A percentile compares a stretch with the other conserved stretches of the same genome.
These are phyloP conservation scores for Eucalyptus regnans DNA, from an alignment of 345 rosid genomes.

Conservation along the genomic window DNA sequence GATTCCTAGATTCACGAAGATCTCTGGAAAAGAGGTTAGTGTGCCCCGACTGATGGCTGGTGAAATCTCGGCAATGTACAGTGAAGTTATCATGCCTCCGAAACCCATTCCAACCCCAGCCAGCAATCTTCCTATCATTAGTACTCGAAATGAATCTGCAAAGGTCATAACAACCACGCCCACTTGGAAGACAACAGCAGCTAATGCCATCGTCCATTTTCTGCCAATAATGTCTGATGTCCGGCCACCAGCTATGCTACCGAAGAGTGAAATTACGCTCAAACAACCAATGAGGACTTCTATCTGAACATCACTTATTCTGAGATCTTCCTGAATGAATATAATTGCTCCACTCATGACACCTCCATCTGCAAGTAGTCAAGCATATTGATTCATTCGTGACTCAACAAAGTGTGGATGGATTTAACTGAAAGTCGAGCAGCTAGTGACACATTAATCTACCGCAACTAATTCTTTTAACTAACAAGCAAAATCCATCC, in stretches of 20 bases:
- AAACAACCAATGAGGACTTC: slow-evolving; percentile 71
- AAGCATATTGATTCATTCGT: background rate
- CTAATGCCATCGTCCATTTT: slow-evolving; percentile 90
- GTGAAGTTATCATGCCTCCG: slow-evolving; percentile 17
- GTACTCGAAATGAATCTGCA: slow-evolving; percentile 53
- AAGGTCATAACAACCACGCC: slow-evolving; percentile 74
- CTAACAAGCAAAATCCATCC: background rate
- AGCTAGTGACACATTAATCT: background rate
- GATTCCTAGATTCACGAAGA: slow-evolving; percentile 68
- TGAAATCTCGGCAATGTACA: background rate
- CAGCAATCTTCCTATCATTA: slow-evolving; percentile 21
- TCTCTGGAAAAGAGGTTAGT: slow-evolving; percentile 81
- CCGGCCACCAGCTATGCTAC: slow-evolving; percentile 81
- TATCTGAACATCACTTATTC: slow-evolving; percentile 61
- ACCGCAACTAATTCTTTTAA: background rate
- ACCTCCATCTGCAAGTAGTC: slow-evolving; percentile 64
- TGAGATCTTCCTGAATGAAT: slow-evolving; percentile 77
- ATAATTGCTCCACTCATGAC: slow-evolving; percentile 94
- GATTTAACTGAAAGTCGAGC: background rate
- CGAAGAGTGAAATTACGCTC: slow-evolving; percentile 71
- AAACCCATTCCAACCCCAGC: slow-evolving; percentile 74
- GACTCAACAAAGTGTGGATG: background rate
- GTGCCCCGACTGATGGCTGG: slow-evolving; percentile 61
- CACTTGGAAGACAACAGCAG: slow-evolving; percentile 58
- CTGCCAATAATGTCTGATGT: slow-evolving; percentile 72